Percentiles rank a stretch among this genome's conserved stretches.
phyloP scores from a whole-genome alignment of 2,329 filamentous ascomycete genomes.

The Fusarium chlamydosporum region DNA sequence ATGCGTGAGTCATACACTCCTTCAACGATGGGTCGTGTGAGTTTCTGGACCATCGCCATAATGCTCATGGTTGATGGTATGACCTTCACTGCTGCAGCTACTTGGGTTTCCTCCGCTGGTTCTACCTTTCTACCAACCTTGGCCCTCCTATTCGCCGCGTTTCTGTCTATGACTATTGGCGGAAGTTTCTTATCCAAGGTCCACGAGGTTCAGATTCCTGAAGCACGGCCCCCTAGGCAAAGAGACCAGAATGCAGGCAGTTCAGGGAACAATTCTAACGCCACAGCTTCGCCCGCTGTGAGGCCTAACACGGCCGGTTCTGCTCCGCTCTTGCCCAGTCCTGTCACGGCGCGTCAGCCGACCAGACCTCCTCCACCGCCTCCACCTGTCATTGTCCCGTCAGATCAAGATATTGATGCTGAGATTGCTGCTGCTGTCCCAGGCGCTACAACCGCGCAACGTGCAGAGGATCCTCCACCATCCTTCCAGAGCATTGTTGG shows the following conservation, averaged over 20 bases:
- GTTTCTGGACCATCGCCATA: slow-evolving; percentile 72
- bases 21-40: slow-evolving; percentile 75
- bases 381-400: slow-evolving; percentile 69
- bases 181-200: slow-evolving; percentile 72
- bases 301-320: slow-evolving; percentile 50
- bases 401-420: slow-evolving; percentile 74
- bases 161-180: slow-evolving; percentile 70
- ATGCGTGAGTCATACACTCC: slow-evolving; percentile 77
- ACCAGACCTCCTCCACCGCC: slow-evolving; percentile 28
- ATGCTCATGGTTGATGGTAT: slow-evolving; percentile 75
- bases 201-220: slow-evolving; percentile 69
- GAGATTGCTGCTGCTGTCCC: slow-evolving; percentile 67
- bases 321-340: slow-evolving; percentile 56
- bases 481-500: slow-evolving; percentile 70
- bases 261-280: slow-evolving; percentile 38
- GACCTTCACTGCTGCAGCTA: slow-evolving; percentile 68
- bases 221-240: slow-evolving; percentile 67
- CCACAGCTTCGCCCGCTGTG: slow-evolving; percentile 40
- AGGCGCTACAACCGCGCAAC: slow-evolving; percentile 44
- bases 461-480: slow-evolving; percentile 51
- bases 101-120: slow-evolving; percentile 69
- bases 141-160: slow-evolving; percentile 64
- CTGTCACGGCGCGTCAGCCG: slow-evolving; percentile 56
- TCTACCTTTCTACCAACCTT: slow-evolving; percentile 71
- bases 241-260: slow-evolving; percentile 43